Conservation (phyloP, 1,139 yeast species). For the Komagataea norvegica region DNA sequence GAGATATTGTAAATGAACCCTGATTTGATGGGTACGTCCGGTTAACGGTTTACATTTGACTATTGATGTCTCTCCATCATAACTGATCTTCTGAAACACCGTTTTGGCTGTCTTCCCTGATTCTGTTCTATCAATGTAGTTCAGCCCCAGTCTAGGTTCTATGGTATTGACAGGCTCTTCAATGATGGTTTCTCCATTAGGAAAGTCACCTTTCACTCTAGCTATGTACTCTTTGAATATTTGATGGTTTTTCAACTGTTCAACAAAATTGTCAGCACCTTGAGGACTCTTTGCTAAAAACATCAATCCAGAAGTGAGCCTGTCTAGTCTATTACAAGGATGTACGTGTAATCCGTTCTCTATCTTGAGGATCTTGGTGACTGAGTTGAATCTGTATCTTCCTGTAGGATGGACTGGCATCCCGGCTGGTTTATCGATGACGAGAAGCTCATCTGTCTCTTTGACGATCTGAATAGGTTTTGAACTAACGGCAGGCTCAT, state of each 20-base stretch:
- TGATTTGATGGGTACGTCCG: slow-evolving; percentile 91
- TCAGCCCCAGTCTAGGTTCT: slow-evolving; percentile 76
- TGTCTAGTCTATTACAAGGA: slow-evolving; percentile 88
- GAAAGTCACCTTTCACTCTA: slow-evolving; percentile 81
- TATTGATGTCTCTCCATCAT: slow-evolving; percentile 51
- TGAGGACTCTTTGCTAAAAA: slow-evolving; percentile 79
- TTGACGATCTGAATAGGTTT: slow-evolving; percentile 16
- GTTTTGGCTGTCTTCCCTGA: slow-evolving; percentile 59
- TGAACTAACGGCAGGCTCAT: slow-evolving; percentile 29
- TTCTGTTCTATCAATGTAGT: slow-evolving; percentile 29
- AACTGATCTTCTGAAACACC: slow-evolving; percentile 33
- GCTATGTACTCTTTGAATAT: slow-evolving; percentile 85
- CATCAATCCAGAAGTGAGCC: slow-evolving; percentile 93
- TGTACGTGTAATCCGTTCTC: slow-evolving; percentile 60
- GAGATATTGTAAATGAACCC: slow-evolving; percentile 83
- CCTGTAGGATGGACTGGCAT: slow-evolving; percentile 98
- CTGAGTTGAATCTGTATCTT: slow-evolving; percentile 78
- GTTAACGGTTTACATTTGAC: slow-evolving; percentile 84
- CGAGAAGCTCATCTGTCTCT: slow-evolving; percentile 48
- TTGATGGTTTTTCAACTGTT: slow-evolving; percentile 49
- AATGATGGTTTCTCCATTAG: slow-evolving; percentile 47
- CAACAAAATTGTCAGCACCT: slow-evolving; percentile 65
- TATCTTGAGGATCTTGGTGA: slow-evolving; percentile 74
- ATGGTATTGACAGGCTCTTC: slow-evolving; percentile 68
- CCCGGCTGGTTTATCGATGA: slow-evolving; percentile 92